These are phyloP conservation scores for Isatis lusitanica DNA, from an alignment of 441 rosid species.

Conservation along the genomic window DNA sequence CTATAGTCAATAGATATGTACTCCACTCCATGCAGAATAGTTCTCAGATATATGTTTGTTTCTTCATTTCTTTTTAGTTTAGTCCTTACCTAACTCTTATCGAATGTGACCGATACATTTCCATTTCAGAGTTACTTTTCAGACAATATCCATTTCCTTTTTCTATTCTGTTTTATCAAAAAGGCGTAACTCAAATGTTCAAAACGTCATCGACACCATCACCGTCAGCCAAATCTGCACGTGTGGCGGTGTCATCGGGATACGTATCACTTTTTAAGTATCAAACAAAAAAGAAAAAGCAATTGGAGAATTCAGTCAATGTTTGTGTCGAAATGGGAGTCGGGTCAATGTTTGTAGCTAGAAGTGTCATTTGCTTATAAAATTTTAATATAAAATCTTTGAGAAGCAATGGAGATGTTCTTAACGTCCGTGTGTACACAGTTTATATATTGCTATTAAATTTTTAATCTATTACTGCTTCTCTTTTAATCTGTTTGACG, in stretches of 20 bases:
- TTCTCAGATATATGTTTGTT: neutral
- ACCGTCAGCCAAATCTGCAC: neutral
- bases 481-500: too few species aligned
- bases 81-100: neutral
- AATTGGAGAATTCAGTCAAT: neutral
- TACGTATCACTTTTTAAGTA: neutral
- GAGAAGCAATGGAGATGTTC: too few species aligned
- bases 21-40: too few species aligned
- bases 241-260: neutral
- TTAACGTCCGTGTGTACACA: neutral
- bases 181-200: neutral
- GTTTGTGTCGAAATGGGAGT: neutral
- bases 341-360: neutral
- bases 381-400: too few species aligned
- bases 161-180: neutral
- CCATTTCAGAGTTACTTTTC: neutral
- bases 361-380: neutral
- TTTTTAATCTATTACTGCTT: neutral
- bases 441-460: neutral
- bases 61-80: neutral
- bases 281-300: neutral
- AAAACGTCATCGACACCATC: neutral
- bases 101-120: neutral
- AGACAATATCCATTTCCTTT: neutral
- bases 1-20: too few species aligned